phyloP scores from a whole-genome alignment of 371 early-diverging fungal genomes.

The Circinella umbellata region DNA sequence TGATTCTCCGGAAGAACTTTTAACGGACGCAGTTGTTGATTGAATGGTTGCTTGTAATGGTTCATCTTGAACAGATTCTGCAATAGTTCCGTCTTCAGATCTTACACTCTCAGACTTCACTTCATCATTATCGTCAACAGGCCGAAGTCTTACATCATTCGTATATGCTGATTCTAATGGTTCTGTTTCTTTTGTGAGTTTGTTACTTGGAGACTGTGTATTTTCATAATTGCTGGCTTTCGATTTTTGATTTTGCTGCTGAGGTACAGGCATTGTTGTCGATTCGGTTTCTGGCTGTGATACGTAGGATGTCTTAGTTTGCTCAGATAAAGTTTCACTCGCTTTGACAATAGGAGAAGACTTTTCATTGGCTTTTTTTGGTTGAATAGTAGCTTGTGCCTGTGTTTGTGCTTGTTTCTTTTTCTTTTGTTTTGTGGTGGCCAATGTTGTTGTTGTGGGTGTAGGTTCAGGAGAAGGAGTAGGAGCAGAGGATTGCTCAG shows the following conservation, averaged over 20 bases:
- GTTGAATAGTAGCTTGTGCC: not conserved
- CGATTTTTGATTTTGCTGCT: not conserved
- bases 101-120: not conserved
- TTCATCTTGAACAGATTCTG: not conserved
- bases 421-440: conserved; percentile 1
- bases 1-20: not conserved
- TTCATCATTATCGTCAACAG: not conserved
- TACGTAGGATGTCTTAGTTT: not conserved
- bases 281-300: not conserved
- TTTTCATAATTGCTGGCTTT: not conserved
- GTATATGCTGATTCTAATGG: not conserved
- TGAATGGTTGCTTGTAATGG: not conserved
- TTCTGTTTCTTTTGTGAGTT: not conserved
- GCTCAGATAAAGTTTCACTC: not conserved
- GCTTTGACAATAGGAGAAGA: not conserved
- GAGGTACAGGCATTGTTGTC: not conserved
- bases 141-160: not conserved
- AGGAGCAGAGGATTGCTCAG: not conserved
- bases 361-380: not conserved
- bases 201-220: not conserved
- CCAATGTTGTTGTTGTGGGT: not conserved
- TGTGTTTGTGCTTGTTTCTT: conserved; percentile 2
- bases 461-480: not conserved
- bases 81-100: not conserved
- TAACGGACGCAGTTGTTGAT: not conserved